A percentile compares a stretch with the other conserved stretches of the same genome.
Conservation (phyloP, 2,329 filamentous ascomycete genomes). For the Calonectria pauciramosa region DNA sequence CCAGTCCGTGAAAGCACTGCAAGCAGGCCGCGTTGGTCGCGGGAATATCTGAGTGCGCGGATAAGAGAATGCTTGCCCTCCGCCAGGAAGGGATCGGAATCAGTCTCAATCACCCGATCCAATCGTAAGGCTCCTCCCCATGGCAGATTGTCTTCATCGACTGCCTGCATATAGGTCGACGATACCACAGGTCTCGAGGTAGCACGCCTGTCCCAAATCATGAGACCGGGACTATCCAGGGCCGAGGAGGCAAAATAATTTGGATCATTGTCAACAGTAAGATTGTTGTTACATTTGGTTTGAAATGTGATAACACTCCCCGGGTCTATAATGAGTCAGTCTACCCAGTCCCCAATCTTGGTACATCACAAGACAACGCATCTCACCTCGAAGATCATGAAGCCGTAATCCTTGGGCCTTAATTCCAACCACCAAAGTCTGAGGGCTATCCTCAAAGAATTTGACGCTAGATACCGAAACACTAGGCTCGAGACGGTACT, state of each 20-base stretch:
- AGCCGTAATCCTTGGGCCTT: conserved; percentile 81
- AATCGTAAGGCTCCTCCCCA: conserved; percentile 74
- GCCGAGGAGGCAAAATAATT: conserved; percentile 89
- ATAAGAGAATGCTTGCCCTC: conserved; percentile 73
- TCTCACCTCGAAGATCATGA: conserved; percentile 81
- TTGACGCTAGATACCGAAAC: conserved; percentile 86
- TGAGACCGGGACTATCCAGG: conserved; percentile 79
- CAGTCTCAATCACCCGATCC: conserved; percentile 69
- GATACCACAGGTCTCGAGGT: conserved; percentile 66
- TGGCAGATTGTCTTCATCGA: conserved; percentile 72
- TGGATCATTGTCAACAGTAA: conserved; percentile 85
- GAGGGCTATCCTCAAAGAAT: conserved; percentile 83
- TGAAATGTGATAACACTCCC: conserved; percentile 70
- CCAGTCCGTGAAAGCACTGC: conserved; percentile 74
- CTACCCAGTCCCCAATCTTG: not conserved
- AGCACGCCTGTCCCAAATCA: conserved; percentile 84
- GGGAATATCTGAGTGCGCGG: conserved; percentile 73
- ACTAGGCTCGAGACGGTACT: conserved; percentile 72
- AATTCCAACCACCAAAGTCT: conserved; percentile 81
- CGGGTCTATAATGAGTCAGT: conserved; percentile 52
- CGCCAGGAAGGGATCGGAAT: conserved; percentile 62
- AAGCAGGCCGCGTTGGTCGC: conserved; percentile 72
- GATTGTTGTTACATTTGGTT: conserved; percentile 77
- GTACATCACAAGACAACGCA: not conserved
- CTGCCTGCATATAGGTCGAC: conserved; percentile 67